Conservation (phyloP, 208 protist genomes). For the Leishmania braziliensis region DNA sequence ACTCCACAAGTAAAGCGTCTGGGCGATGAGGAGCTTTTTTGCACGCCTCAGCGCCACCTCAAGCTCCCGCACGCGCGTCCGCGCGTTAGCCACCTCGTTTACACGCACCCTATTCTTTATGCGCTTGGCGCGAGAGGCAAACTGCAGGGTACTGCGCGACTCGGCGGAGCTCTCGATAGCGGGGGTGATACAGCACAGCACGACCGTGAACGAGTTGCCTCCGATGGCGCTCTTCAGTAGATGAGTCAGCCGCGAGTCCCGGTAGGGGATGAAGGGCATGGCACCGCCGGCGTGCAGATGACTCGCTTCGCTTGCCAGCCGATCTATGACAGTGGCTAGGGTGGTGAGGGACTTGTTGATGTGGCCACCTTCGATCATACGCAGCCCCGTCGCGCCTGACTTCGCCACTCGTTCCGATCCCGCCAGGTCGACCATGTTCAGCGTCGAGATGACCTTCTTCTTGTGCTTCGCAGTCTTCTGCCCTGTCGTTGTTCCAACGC, state of each 20-base stretch:
- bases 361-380: conserved; percentile 94
- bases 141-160: conserved; percentile 82
- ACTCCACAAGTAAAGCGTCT: conserved; percentile 80
- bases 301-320: conserved; percentile 36
- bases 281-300: conserved; percentile 8
- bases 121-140: conserved; percentile 65
- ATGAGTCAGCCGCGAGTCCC: conserved; percentile 93
- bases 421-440: conserved; percentile 96
- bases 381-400: conserved; percentile 89
- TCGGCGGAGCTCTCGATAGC: conserved; percentile 66
- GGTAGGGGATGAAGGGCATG: conserved; percentile 86
- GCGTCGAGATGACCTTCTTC: conserved; percentile 50
- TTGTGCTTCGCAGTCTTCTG: conserved; percentile 16
- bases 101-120: conserved; percentile 67
- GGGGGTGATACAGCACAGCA: conserved; percentile 82
- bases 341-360: conserved; percentile 90
- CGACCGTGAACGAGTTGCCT: conserved; percentile 95
- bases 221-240: conserved; percentile 92
- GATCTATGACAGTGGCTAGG: conserved; percentile 79
- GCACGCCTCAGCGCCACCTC: conserved; percentile 47
- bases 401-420: conserved; percentile 93
- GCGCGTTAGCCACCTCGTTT: conserved; percentile 67
- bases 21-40: conserved; percentile 46
- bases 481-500: not conserved
- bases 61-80: conserved; percentile 50